Percentiles rank a stretch among this genome's conserved stretches.
These are phyloP conservation scores for Spatholobus suberectus DNA, from an alignment of 306 rosid genomes.

Conservation along the genomic window DNA sequence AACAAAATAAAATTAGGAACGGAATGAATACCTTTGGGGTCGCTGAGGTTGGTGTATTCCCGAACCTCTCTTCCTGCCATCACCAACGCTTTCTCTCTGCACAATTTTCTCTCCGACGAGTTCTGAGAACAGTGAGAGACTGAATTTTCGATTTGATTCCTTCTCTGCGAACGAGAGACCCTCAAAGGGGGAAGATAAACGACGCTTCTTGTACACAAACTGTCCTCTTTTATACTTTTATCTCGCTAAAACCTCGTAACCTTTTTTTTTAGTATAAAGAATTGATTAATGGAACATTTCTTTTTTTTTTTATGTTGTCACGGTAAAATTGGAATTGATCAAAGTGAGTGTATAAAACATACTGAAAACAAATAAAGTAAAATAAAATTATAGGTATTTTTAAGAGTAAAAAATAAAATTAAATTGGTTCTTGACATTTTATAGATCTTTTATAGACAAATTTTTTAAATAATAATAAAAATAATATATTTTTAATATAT, in stretches of 20 bases:
- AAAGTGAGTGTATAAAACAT: too few species aligned
- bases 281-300: too few species aligned
- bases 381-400: too few species aligned
- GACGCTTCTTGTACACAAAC: conserved; percentile 18
- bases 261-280: not conserved
- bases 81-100: not conserved
- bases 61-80: conserved; percentile 99
- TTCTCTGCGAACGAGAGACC: not conserved
- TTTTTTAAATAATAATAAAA: too few species aligned
- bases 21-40: conserved; percentile 78
- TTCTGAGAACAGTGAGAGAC: not conserved
- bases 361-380: too few species aligned
- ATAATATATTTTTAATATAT: too few species aligned
- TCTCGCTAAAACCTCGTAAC: not conserved
- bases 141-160: conserved; percentile 23
- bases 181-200: not conserved
- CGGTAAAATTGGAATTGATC: too few species aligned
- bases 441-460: too few species aligned
- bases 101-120: not conserved
- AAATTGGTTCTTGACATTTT: too few species aligned
- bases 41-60: conserved; percentile 96
- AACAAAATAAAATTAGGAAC: not conserved
- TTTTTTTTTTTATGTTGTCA: too few species aligned
- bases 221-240: not conserved
- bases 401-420: too few species aligned